A percentile compares a stretch with the other conserved stretches of the same genome.
Evolutionary conservation across 129 eudicot species (phyloP).

Genomic region (Chrysanthemum makinoi): DNA sequence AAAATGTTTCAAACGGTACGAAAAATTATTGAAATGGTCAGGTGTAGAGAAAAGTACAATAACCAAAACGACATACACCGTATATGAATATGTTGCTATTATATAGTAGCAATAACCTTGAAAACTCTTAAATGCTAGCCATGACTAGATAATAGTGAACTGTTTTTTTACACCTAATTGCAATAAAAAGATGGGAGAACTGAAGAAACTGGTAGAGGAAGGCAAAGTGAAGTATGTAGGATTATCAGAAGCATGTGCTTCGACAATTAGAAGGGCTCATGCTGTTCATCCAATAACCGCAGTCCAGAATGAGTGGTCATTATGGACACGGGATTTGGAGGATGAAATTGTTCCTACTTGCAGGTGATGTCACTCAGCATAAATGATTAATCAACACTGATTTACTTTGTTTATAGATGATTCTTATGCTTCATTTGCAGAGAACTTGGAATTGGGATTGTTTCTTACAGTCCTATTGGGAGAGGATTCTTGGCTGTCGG

Average conservation of each 20-base stretch:
- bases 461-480: slow-evolving; percentile 51
- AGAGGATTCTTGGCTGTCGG: slow-evolving; percentile 43
- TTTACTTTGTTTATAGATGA: neutral
- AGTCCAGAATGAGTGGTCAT: slow-evolving; percentile 38
- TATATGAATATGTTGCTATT: too few species aligned
- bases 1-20: too few species aligned
- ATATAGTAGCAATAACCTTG: too few species aligned
- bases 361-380: slow-evolving; percentile 28
- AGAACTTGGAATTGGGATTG: slow-evolving; percentile 65
- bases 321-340: slow-evolving; percentile 64
- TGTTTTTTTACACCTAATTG: neutral
- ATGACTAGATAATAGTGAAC: neutral
- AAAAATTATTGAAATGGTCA: too few species aligned
- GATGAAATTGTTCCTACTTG: slow-evolving; percentile 14
- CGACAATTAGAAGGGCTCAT: slow-evolving; percentile 63
- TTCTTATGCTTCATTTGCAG: slow-evolving; percentile 17
- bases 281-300: slow-evolving; percentile 56
- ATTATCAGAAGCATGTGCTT: too few species aligned
- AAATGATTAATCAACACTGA: too few species aligned
- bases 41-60: too few species aligned
- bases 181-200: slow-evolving; percentile 42
- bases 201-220: slow-evolving; percentile 64
- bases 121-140: neutral
- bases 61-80: too few species aligned
- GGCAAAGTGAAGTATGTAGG: slow-evolving; percentile 44